Percentiles rank a stretch among this genome's conserved stretches.
Conservation (phyloP, 441 rosid species). For the Syzygium malaccense region DNA sequence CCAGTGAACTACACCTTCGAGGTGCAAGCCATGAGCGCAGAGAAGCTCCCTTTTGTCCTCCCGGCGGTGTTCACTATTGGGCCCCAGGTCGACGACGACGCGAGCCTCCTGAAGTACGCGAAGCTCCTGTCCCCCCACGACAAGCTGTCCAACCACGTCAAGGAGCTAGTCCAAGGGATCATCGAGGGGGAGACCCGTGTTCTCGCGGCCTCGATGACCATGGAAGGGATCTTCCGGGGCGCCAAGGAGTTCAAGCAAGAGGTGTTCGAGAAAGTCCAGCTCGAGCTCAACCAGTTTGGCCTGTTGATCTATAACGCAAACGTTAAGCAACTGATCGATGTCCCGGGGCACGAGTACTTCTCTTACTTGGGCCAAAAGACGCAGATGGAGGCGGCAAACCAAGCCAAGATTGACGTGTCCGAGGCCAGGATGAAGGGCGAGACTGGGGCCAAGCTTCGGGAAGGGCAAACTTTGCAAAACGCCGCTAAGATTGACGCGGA, state of each 20-base stretch:
- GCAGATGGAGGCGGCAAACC: constrained; percentile 70
- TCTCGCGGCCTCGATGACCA: constrained; percentile 72
- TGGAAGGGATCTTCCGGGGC: constrained; percentile 64
- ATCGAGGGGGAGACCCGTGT: constrained; percentile 76
- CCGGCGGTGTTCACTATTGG: constrained; percentile 73
- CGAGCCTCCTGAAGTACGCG: constrained; percentile 41
- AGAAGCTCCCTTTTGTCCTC: constrained; percentile 65
- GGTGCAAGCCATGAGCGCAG: constrained; percentile 79
- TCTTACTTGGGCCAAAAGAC: constrained; percentile 71
- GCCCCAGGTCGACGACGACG: constrained; percentile 39
- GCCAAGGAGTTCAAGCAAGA: constrained; percentile 59
- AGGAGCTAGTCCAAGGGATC: constrained; percentile 63
- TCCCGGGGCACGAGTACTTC: constrained; percentile 63
- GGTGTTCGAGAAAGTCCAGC: constrained; percentile 57
- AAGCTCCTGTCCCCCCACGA: constrained; percentile 49
- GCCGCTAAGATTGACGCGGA: constrained; percentile 61
- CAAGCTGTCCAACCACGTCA: constrained; percentile 46
- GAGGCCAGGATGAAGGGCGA: constrained; percentile 67
- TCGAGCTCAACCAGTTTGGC: constrained; percentile 58
- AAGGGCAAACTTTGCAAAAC: constrained; percentile 49
- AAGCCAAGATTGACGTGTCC: constrained; percentile 50
- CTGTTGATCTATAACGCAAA: constrained; percentile 57
- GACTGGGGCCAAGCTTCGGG: constrained; percentile 34
- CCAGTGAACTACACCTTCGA: constrained; percentile 70
- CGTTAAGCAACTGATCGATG: constrained; percentile 70